phyloP scores from a whole-genome alignment of 2,329 filamentous ascomycete genomes.

The Aspergillus pseudotamarii region DNA sequence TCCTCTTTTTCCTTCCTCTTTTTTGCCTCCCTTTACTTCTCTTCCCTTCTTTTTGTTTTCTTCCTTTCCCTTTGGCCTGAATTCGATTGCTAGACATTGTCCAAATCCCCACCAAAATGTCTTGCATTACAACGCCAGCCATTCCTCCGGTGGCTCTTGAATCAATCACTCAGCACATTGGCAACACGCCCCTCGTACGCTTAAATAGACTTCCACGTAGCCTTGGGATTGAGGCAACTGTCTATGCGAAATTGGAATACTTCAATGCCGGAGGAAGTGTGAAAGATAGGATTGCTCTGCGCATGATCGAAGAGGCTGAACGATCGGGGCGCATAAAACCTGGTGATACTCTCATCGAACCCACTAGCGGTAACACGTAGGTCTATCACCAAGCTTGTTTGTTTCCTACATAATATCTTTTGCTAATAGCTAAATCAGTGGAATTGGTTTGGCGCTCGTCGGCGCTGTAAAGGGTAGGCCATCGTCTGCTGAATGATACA shows the following conservation, averaged over 20 bases:
- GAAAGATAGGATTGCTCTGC: conserved; percentile 91
- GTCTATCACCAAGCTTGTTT: conserved; percentile 19
- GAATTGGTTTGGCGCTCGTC: conserved; percentile 91
- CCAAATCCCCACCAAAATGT: conserved; percentile 39
- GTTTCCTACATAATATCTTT: background rate
- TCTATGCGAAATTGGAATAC: conserved; percentile 89
- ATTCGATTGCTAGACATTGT: background rate
- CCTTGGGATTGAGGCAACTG: conserved; percentile 82
- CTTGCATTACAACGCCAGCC: conserved; percentile 52
- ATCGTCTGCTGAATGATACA: background rate
- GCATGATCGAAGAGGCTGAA: conserved; percentile 98
- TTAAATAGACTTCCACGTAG: conserved; percentile 92
- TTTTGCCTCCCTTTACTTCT: background rate
- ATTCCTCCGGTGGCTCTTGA: conserved; percentile 61
- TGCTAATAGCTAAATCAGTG: conserved; percentile 44
- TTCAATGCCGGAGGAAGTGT: conserved; percentile 94
- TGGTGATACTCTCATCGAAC: conserved; percentile 95
- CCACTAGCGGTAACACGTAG: conserved; percentile 90
- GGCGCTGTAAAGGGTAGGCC: conserved; percentile 77
- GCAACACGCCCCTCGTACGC: conserved; percentile 91
- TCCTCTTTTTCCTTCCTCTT: background rate
- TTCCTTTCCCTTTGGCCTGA: background rate
- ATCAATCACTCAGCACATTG: conserved; percentile 83
- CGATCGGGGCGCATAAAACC: conserved; percentile 90
- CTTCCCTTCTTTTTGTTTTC: conserved; percentile 1